Evolutionary conservation across 768 basidiomycete species (phyloP).

Genomic region (Amanita pallidorosea): DNA sequence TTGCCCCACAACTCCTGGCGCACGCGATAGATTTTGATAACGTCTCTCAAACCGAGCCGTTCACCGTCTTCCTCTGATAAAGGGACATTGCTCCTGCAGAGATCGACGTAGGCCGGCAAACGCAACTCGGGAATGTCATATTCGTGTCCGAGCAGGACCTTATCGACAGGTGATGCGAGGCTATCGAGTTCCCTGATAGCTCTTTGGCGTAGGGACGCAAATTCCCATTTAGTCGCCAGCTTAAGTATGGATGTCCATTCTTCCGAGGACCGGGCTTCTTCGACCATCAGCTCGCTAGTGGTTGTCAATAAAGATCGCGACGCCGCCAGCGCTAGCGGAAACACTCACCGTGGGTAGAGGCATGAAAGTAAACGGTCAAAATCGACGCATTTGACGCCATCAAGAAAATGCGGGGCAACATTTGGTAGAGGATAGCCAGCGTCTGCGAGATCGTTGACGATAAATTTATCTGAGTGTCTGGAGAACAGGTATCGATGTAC

Average conservation of each 20-base stretch:
- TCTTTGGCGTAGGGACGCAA: neutral
- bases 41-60: neutral
- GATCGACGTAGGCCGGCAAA: neutral
- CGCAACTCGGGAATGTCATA: neutral
- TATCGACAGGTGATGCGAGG: conserved; percentile 2
- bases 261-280: neutral
- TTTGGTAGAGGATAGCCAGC: neutral
- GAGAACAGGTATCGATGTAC: conserved; percentile 1
- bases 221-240: conserved; percentile 4
- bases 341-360: neutral
- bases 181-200: neutral
- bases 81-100: conserved; percentile 1
- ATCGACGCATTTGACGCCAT: neutral
- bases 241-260: conserved; percentile 4
- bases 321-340: neutral
- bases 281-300: neutral
- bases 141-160: neutral
- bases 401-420: neutral
- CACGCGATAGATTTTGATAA: conserved; percentile 5
- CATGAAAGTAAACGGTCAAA: conserved; percentile 2
- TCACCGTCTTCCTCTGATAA: conserved; percentile 1
- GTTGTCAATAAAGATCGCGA: neutral
- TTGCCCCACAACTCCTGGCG: conserved; percentile 4
- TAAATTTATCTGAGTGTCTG: neutral
- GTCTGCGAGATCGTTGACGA: neutral